Percentiles rank a stretch among this genome's conserved stretches.
Conservation (phyloP, 73 alveolate genomes). For the Tetrahymena thermophila region DNA sequence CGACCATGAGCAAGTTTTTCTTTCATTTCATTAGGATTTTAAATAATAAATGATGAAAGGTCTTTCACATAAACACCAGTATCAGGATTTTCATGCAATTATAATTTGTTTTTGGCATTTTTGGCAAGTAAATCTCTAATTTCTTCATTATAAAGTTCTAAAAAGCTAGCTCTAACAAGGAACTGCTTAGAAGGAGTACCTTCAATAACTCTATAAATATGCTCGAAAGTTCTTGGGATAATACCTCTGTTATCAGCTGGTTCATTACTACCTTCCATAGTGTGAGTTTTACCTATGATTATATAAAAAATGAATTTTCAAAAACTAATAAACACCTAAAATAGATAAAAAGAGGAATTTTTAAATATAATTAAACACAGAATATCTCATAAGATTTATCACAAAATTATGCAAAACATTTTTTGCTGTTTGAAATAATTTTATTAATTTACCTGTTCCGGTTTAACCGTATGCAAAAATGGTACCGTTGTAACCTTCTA, state of each 20-base stretch:
- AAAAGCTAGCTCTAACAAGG: conserved; percentile 87
- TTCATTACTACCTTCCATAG: conserved; percentile 91
- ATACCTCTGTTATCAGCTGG: conserved; percentile 91
- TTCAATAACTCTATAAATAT: conserved; percentile 77
- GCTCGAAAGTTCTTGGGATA: conserved; percentile 95
- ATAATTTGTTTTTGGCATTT: conserved; percentile 79
- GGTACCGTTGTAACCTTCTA: conserved; percentile 96
- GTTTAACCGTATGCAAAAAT: conserved; percentile 97
- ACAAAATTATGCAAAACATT: not conserved
- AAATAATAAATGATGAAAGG: conserved; percentile 80
- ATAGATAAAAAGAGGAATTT: not conserved
- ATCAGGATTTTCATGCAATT: conserved; percentile 93
- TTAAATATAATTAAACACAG: no score
- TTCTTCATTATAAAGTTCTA: conserved; percentile 96
- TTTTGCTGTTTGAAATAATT: not conserved
- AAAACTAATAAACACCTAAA: not conserved
- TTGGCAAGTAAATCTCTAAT: conserved; percentile 89
- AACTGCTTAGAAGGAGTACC: conserved; percentile 84
- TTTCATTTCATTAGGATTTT: conserved; percentile 76
- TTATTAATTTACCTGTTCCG: conserved; percentile 69
- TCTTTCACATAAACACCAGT: conserved; percentile 96
- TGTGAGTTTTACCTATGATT: conserved; percentile 74
- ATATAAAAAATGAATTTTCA: not conserved
- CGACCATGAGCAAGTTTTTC: conserved; percentile 85
- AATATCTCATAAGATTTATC: no score